Evolutionary conservation across 2,329 filamentous ascomycete species (phyloP).

Genomic region (Aspergillus sp.): DNA sequence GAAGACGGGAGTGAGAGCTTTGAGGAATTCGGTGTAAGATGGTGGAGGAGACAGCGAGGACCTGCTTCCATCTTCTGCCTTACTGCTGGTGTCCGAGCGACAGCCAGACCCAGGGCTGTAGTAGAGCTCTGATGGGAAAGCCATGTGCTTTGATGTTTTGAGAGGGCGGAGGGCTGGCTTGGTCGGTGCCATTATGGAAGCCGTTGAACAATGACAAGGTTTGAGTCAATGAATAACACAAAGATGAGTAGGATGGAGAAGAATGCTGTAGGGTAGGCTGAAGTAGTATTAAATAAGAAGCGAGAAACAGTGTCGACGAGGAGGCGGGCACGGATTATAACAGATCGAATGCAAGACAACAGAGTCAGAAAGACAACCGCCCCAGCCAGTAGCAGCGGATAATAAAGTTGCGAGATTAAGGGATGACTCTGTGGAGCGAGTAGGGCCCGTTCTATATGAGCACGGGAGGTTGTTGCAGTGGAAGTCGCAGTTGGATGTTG

Average conservation of each 20-base stretch:
- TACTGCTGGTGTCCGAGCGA: slow-evolving; percentile 1
- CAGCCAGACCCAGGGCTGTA: not conserved
- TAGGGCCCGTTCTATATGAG: not conserved
- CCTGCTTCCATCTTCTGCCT: slow-evolving; percentile 6
- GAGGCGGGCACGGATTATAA: not conserved
- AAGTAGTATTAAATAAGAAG: not conserved
- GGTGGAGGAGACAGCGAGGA: slow-evolving; percentile 11
- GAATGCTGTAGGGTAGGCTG: not conserved
- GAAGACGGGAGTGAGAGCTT: too few species aligned
- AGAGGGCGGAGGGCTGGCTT: slow-evolving; percentile 10
- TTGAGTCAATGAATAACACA: not conserved
- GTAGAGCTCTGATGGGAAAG: slow-evolving; percentile 11
- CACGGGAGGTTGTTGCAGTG: too few species aligned
- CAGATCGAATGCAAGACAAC: not conserved
- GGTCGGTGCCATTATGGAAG: slow-evolving; percentile 12
- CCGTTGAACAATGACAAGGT: not conserved
- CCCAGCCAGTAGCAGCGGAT: not conserved
- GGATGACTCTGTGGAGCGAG: not conserved
- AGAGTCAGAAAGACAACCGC: not conserved
- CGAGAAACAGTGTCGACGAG: not conserved
- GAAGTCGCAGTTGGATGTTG: too few species aligned
- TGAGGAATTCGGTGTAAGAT: slow-evolving; percentile 13
- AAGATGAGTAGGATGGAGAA: not conserved
- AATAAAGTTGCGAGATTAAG: not conserved
- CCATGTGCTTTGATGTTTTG: slow-evolving; percentile 8